phyloP scores from a whole-genome alignment of 2,329 filamentous ascomycete genomes.

The Septoria linicola region DNA sequence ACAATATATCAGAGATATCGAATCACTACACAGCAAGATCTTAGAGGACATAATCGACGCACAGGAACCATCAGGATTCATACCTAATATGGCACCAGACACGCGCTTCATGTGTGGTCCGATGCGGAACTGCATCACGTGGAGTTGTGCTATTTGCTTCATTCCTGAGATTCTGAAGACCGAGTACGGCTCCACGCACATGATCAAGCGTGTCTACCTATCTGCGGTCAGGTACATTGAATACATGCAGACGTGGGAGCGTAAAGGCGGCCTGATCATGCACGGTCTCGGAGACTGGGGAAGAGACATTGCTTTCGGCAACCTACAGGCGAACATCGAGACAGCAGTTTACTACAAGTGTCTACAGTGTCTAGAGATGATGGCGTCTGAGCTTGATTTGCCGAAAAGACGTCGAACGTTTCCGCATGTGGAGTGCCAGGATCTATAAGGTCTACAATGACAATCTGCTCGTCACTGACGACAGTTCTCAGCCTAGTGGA shows the following conservation, averaged over 20 bases:
- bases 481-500: constrained; percentile 30
- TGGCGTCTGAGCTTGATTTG: constrained; percentile 38
- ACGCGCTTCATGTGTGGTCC: constrained; percentile 52
- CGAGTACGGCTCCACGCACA: constrained; percentile 44
- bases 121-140: constrained; percentile 49
- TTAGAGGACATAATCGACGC: constrained; percentile 50
- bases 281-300: constrained; percentile 49
- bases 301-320: constrained; percentile 45
- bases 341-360: constrained; percentile 48
- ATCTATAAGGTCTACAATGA: constrained; percentile 40
- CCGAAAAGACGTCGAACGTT: constrained; percentile 31
- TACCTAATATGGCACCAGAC: constrained; percentile 51
- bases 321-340: constrained; percentile 49
- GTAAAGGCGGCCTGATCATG: constrained; percentile 44
- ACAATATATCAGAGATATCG: constrained; percentile 50
- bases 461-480: constrained; percentile 38
- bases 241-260: constrained; percentile 44
- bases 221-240: constrained; percentile 46
- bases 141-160: constrained; percentile 44
- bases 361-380: constrained; percentile 40
- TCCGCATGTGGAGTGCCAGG: constrained; percentile 33
- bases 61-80: constrained; percentile 47
- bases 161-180: constrained; percentile 41
- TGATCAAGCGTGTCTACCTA: constrained; percentile 41
- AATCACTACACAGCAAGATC: constrained; percentile 49